phyloP scores from a whole-genome alignment of 2,329 filamentous ascomycete species.

The Gremmenia infestans region DNA sequence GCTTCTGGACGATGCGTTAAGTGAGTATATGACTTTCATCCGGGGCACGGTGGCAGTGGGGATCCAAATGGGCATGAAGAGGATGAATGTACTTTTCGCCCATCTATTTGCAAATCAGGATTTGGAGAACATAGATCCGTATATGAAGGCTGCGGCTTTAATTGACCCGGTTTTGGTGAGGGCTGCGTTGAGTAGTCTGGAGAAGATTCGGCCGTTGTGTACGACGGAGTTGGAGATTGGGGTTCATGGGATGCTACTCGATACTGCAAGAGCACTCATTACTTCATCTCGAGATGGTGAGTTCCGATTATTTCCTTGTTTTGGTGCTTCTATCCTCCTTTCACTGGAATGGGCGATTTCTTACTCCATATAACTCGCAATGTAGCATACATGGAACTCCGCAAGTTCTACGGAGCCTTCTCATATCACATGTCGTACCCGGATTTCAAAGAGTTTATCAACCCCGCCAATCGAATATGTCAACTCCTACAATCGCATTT shows the following conservation, averaged over 20 bases:
- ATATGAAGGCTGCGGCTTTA: too few relatives aligned
- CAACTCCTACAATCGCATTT: conserved; percentile 25
- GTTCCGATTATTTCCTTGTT: not conserved
- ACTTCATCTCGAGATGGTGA: conserved; percentile 24
- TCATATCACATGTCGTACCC: conserved; percentile 15
- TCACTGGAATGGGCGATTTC: not conserved
- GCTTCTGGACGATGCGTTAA: too few relatives aligned
- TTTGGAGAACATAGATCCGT: too few relatives aligned
- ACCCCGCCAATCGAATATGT: conserved; percentile 17
- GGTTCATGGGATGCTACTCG: conserved; percentile 42
- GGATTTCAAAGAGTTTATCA: conserved; percentile 20
- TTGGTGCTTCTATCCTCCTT: too few relatives aligned
- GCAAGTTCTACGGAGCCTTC: conserved; percentile 21
- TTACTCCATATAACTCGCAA: not conserved
- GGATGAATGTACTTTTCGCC: too few relatives aligned
- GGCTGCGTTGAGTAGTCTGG: conserved; percentile 42
- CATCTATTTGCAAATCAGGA: too few relatives aligned
- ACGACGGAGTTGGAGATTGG: conserved; percentile 40
- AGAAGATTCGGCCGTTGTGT: conserved; percentile 40
- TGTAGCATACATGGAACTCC: conserved; percentile 19
- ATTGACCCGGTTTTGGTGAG: conserved; percentile 43
- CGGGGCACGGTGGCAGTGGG: too few relatives aligned
- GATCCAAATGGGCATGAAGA: too few relatives aligned
- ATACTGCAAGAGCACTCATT: conserved; percentile 35
- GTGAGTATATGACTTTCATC: too few relatives aligned